Conservation (phyloP, 2,329 filamentous ascomycete genomes). For the Orbilia oligospora region DNA sequence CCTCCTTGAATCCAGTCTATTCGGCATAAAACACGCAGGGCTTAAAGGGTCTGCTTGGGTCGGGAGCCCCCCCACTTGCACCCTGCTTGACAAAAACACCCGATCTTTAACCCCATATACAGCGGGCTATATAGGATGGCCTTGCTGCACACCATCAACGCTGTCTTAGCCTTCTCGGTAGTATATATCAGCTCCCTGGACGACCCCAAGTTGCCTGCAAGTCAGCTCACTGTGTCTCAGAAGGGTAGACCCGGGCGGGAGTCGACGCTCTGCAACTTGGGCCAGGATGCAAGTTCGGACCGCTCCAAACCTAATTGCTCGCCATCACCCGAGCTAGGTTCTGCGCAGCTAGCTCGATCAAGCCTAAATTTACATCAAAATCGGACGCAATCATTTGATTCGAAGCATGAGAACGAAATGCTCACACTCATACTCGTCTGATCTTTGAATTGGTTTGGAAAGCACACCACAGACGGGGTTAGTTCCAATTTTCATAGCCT, state of each 20-base stretch:
- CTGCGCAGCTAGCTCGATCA: constrained; percentile 47
- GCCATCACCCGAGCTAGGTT: constrained; percentile 37
- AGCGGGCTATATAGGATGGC: constrained; percentile 39
- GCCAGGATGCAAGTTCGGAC: constrained; percentile 44
- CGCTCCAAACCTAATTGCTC: constrained; percentile 38
- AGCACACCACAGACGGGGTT: constrained; percentile 24
- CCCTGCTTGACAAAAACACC: constrained; percentile 6
- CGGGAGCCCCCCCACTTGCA: constrained; percentile 34
- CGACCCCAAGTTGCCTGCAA: constrained; percentile 14
- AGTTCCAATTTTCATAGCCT: constrained; percentile 24
- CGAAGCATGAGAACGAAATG: constrained; percentile 5
- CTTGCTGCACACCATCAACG: constrained; percentile 28
- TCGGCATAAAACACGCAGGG: constrained; percentile 37
- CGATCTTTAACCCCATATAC: background rate
- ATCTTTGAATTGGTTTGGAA: constrained; percentile 41
- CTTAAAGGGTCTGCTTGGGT: constrained; percentile 23
- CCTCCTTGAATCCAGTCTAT: constrained; percentile 35
- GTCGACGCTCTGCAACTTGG: constrained; percentile 25
- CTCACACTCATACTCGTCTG: constrained; percentile 42
- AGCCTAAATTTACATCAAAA: constrained; percentile 44
- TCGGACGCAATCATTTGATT: constrained; percentile 29
- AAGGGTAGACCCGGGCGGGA: constrained; percentile 22
- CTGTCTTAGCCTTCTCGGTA: constrained; percentile 15
- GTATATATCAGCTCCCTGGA: constrained; percentile 19
- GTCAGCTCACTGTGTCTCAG: background rate